phyloP scores from a whole-genome alignment of 768 basidiomycete species.

The Neoboletus magnificus region DNA sequence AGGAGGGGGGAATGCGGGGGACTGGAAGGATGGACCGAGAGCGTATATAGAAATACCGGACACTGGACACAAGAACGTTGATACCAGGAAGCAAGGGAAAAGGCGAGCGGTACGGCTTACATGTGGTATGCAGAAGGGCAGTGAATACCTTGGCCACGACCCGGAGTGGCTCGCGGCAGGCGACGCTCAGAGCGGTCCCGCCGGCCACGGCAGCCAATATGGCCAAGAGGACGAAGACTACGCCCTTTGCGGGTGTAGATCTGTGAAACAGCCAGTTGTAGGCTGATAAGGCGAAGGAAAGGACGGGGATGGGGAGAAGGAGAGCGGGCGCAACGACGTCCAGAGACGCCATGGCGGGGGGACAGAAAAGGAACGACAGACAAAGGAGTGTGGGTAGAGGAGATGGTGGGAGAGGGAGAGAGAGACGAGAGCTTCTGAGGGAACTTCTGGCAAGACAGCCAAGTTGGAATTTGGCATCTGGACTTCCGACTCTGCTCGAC shows the following conservation, averaged over 20 bases:
- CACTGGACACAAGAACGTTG: conserved; percentile 14
- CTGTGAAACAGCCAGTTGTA: conserved; percentile 9
- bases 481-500: conserved; percentile 14
- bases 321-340: conserved; percentile 27
- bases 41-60: conserved; percentile 26
- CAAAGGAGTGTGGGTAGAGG: conserved; percentile 11
- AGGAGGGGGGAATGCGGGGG: conserved; percentile 1
- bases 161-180: conserved; percentile 13
- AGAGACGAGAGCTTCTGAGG: not conserved
- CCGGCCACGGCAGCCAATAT: conserved; percentile 23
- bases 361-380: conserved; percentile 16
- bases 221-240: conserved; percentile 18
- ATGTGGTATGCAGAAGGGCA: conserved; percentile 19
- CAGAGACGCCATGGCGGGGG: conserved; percentile 20
- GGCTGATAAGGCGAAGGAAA: conserved; percentile 15
- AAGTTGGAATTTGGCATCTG: conserved; percentile 16
- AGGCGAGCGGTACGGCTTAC: conserved; percentile 9
- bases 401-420: conserved; percentile 1
- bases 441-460: conserved; percentile 1
- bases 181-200: conserved; percentile 18
- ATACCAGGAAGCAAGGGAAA: not conserved
- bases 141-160: conserved; percentile 15
- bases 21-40: conserved; percentile 9
- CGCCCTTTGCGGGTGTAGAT: conserved; percentile 5
- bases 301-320: conserved; percentile 22